phyloP scores from a whole-genome alignment of 1,284 basidiomycete species.

The Polyporus tsugae region DNA sequence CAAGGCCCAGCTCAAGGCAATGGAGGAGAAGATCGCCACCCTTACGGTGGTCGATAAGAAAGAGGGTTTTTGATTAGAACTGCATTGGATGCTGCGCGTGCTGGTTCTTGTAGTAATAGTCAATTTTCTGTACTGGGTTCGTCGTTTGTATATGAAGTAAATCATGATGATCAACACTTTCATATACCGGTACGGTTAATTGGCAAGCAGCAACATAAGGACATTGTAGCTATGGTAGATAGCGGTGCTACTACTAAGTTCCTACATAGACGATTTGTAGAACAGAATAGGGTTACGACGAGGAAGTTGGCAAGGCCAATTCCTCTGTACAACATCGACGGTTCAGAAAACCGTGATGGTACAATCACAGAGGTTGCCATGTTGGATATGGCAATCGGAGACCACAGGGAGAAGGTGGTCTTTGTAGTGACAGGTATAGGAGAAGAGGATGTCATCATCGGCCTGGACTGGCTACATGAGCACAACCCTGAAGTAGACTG shows the following conservation, averaged over 20 bases:
- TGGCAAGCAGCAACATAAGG: not conserved
- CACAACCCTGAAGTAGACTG: not conserved
- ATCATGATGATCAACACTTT: not conserved
- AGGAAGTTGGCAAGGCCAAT: not conserved
- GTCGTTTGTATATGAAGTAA: not conserved
- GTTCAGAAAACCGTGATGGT: not conserved
- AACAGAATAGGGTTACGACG: not conserved
- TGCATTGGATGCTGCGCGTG: not conserved
- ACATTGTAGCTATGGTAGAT: not conserved
- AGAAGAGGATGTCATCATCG: not conserved
- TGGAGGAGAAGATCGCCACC: not conserved
- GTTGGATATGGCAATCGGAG: not conserved
- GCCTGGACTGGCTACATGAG: not conserved
- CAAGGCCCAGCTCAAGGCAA: not conserved
- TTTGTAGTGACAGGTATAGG: not conserved
- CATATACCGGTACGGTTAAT: not conserved
- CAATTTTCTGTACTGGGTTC: not conserved
- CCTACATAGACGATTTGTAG: not conserved
- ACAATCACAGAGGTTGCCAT: not conserved
- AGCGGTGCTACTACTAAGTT: not conserved
- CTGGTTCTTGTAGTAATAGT: not conserved
- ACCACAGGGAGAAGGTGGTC: not conserved
- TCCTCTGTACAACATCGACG: not conserved
- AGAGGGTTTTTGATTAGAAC: not conserved
- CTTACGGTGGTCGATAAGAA: not conserved